Percentiles rank a stretch among this genome's conserved stretches.
Conservation (phyloP, 768 basidiomycete genomes). For the Lactifluus echinatus region DNA sequence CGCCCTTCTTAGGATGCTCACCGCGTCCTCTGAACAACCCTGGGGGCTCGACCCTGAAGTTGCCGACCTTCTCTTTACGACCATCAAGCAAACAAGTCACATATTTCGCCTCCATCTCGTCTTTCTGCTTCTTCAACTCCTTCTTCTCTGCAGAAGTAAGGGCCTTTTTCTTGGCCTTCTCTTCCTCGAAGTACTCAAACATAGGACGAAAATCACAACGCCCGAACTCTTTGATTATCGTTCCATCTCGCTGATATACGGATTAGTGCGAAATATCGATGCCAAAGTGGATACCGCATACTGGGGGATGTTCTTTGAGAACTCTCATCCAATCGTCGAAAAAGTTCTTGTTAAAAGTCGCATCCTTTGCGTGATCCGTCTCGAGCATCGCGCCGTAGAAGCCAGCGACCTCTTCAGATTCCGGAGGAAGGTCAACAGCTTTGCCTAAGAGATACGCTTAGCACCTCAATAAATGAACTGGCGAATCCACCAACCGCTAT, state of each 20-base stretch:
- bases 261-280: not conserved
- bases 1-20: constrained; percentile 96
- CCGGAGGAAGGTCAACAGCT: constrained; percentile 66
- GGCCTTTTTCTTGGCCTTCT: constrained; percentile 89
- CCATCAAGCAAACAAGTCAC: constrained; percentile 85
- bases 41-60: constrained; percentile 97
- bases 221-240: constrained; percentile 65
- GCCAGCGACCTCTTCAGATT: constrained; percentile 92
- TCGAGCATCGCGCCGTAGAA: constrained; percentile 93
- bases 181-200: constrained; percentile 84
- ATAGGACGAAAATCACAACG: constrained; percentile 93
- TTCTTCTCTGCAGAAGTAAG: constrained; percentile 86
- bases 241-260: constrained; percentile 49
- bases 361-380: constrained; percentile 85
- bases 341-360: constrained; percentile 88
- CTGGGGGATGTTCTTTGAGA: constrained; percentile 75
- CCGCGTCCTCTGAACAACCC: constrained; percentile 98
- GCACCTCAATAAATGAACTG: constrained; percentile 8
- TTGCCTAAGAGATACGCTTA: constrained; percentile 44
- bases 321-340: constrained; percentile 83
- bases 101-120: constrained; percentile 78
- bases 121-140: constrained; percentile 75
- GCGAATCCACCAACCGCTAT: constrained; percentile 58
- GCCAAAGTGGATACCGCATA: constrained; percentile 36
- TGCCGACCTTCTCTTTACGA: constrained; percentile 95